A percentile compares a stretch with the other conserved stretches of the same genome.
Conservation (phyloP, 1,284 basidiomycete species). For the Ustilago xerochloae region DNA sequence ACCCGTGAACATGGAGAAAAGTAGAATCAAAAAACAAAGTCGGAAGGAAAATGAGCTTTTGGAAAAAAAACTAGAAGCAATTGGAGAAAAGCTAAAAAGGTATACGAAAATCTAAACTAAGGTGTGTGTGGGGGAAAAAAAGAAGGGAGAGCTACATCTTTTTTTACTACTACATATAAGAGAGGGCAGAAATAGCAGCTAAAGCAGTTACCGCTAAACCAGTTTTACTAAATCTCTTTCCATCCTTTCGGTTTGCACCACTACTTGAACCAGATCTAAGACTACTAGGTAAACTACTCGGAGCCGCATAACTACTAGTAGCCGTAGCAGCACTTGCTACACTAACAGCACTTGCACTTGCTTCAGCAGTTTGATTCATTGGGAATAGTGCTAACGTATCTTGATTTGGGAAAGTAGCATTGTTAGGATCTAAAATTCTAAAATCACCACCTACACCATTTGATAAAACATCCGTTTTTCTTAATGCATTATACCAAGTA, state of each 20-base stretch:
- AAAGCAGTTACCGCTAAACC: conserved; percentile 23
- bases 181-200: conserved; percentile 16
- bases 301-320: conserved; percentile 2
- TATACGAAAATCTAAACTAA: too few relatives aligned
- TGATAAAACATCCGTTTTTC: conserved; percentile 35
- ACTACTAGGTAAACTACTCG: conserved; percentile 15
- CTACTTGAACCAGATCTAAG: neutral
- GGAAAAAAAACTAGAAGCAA: too few relatives aligned
- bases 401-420: conserved; percentile 37
- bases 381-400: conserved; percentile 23
- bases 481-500: conserved; percentile 68
- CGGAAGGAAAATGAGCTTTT: neutral
- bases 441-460: conserved; percentile 47
- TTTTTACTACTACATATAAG: conserved; percentile 8
- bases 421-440: conserved; percentile 38
- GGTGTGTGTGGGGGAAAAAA: neutral
- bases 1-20: neutral
- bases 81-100: too few relatives aligned
- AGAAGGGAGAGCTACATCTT: neutral
- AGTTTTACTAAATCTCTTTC: conserved; percentile 1
- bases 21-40: neutral
- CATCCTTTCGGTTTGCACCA: neutral
- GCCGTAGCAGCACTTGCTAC: conserved; percentile 21
- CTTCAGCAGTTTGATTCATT: conserved; percentile 2
- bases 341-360: neutral